A percentile compares a stretch with the other conserved stretches of the same genome.
These are phyloP conservation scores for Kondoa subrosea DNA, from an alignment of 768 basidiomycete genomes.

Conservation along the genomic window DNA sequence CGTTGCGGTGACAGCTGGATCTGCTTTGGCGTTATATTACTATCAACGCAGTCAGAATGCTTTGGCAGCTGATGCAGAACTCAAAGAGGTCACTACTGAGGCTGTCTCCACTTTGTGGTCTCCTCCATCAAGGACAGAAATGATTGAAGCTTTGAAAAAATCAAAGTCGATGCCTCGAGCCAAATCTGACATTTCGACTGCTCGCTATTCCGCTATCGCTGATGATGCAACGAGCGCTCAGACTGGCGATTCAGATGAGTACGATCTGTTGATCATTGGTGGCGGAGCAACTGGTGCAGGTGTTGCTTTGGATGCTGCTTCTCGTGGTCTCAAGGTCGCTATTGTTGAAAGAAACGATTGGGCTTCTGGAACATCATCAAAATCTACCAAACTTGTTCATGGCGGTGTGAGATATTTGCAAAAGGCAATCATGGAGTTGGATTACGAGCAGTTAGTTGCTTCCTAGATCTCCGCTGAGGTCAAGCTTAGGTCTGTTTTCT, in stretches of 20 bases:
- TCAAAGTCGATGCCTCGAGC: slow-evolving; percentile 6
- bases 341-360: slow-evolving; percentile 89
- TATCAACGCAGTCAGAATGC: background rate
- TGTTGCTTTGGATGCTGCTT: slow-evolving; percentile 87
- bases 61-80: background rate
- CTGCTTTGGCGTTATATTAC: background rate
- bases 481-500: slow-evolving; percentile 1
- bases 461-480: slow-evolving; percentile 7
- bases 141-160: slow-evolving; percentile 17
- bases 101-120: slow-evolving; percentile 11
- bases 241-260: slow-evolving; percentile 11
- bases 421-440: slow-evolving; percentile 85
- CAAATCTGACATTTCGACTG: slow-evolving; percentile 11
- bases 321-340: slow-evolving; percentile 75
- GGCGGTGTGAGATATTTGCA: slow-evolving; percentile 95
- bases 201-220: slow-evolving; percentile 12
- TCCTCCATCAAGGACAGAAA: slow-evolving; percentile 16
- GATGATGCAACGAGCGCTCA: background rate
- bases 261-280: slow-evolving; percentile 45
- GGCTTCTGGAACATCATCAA: slow-evolving; percentile 78
- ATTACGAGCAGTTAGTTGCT: slow-evolving; percentile 65
- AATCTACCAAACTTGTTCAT: slow-evolving; percentile 95
- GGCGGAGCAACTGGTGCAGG: slow-evolving; percentile 94
- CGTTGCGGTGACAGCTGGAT: background rate
- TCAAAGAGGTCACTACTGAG: background rate